Percentiles rank a stretch among this genome's conserved stretches.
Evolutionary conservation across 306 rosid species (phyloP).

Genomic region (Trichosanthes cucumerina): DNA sequence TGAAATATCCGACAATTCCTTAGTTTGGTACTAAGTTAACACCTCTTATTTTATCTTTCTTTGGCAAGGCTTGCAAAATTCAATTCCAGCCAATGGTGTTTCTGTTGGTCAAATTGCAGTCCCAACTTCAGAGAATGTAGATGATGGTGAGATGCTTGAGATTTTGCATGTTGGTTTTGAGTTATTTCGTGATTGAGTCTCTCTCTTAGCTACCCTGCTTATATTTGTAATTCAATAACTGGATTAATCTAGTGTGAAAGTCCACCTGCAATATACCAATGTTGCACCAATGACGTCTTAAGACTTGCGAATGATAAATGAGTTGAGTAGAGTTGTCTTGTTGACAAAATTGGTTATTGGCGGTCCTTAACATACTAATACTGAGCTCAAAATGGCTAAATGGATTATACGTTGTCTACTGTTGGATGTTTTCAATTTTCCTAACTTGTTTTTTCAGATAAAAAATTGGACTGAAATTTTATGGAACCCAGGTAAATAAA

Average conservation of each 20-base stretch:
- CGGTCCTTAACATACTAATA: not conserved
- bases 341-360: not conserved
- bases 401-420: too few species aligned
- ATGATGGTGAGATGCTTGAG: conserved; percentile 51
- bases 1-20: not conserved
- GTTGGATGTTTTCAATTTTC: too few species aligned
- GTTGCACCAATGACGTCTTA: not conserved
- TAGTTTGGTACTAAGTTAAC: not conserved
- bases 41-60: not conserved
- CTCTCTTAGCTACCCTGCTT: not conserved
- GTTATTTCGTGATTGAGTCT: not conserved
- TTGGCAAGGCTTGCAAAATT: conserved; percentile 8
- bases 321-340: not conserved
- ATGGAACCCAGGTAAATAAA: not conserved
- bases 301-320: not conserved
- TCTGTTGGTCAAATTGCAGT: conserved; percentile 47
- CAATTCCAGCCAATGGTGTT: conserved; percentile 13
- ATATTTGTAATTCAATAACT: not conserved
- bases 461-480: too few species aligned
- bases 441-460: too few species aligned
- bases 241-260: not conserved
- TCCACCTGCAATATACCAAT: not conserved
- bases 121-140: conserved; percentile 44
- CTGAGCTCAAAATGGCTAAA: not conserved
- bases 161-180: conserved; percentile 4